Evolutionary conservation across 306 rosid genomes (phyloP).

Genomic region (Sechiopsis laciniata): DNA sequence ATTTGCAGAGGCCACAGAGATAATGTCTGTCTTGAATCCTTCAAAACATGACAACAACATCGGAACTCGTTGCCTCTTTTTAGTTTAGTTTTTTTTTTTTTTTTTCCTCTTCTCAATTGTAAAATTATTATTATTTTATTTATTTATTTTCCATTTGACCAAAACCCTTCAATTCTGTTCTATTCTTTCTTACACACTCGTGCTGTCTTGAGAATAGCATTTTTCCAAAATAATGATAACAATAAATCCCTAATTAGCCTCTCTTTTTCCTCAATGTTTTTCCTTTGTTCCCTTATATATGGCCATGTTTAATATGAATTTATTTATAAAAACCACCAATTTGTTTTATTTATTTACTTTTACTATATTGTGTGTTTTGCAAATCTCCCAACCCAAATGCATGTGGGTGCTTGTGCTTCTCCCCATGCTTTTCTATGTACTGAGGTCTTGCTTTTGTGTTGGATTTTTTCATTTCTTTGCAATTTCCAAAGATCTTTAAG

Average conservation of each 20-base stretch:
- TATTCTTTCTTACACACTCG: slow-evolving; percentile 40
- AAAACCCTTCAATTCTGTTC: not conserved
- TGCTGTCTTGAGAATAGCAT: slow-evolving; percentile 67
- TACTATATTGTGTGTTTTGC: slow-evolving; percentile 20
- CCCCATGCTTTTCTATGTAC: slow-evolving; percentile 40
- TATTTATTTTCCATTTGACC: slow-evolving; percentile 16
- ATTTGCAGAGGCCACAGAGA: slow-evolving; percentile 16
- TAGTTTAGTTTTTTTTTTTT: no score
- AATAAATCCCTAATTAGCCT: slow-evolving; percentile 3
- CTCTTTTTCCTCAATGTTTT: slow-evolving; percentile 16
- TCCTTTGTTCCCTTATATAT: slow-evolving; percentile 12
- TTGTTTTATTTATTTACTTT: not conserved
- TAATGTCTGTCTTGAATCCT: slow-evolving; percentile 19
- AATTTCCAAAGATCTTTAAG: not conserved
- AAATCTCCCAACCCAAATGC: slow-evolving; percentile 30
- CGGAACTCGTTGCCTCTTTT: slow-evolving; percentile 30
- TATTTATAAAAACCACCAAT: not conserved
- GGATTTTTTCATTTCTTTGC: slow-evolving; percentile 27
- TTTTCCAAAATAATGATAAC: not conserved
- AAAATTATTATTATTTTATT: no score
- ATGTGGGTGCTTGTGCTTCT: slow-evolving; percentile 34
- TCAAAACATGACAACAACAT: slow-evolving; percentile 64
- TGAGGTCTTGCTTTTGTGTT: slow-evolving; percentile 35
- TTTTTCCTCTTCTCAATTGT: not conserved
- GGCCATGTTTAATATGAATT: no score